Conservation (phyloP, 225 moss, liverwort and hornwort species). For the Pseudisothecium myosuroides region DNA sequence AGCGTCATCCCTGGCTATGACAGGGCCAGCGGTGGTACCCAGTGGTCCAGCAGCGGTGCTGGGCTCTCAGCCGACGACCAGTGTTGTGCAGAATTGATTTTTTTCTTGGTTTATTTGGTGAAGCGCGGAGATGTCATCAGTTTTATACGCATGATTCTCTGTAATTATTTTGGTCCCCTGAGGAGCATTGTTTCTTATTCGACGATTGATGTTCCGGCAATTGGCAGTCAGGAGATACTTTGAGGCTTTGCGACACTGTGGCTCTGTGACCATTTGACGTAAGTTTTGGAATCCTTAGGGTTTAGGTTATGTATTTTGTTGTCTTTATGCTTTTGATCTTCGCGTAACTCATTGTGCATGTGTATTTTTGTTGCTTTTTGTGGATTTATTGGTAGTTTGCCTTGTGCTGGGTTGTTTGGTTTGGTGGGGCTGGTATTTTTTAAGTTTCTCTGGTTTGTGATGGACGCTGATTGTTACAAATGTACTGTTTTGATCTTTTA, state of each 20-base stretch:
- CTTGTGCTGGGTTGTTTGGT: not conserved
- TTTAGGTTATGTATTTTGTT: too few species aligned
- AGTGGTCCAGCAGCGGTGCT: slow-evolving; percentile 3
- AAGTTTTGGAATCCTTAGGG: not conserved
- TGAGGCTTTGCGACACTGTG: not conserved
- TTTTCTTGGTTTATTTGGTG: not conserved
- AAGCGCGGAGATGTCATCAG: not conserved
- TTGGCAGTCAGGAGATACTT: not conserved
- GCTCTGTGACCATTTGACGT: not conserved
- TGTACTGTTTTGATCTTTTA: not conserved
- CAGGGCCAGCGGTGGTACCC: not conserved
- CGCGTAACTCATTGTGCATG: not conserved
- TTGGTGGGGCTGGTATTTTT: not conserved
- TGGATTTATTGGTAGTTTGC: not conserved
- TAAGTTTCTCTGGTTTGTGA: not conserved
- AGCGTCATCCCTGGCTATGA: slow-evolving; percentile 4
- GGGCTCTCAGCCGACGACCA: not conserved
- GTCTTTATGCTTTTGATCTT: not conserved
- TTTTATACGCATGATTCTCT: not conserved
- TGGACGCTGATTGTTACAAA: too few species aligned
- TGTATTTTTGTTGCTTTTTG: not conserved
- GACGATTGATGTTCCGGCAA: not conserved
- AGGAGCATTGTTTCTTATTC: not conserved
- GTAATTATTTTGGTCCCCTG: not conserved
- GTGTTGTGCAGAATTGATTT: not conserved